Percentiles rank a stretch among this genome's conserved stretches.
Evolutionary conservation across 2,329 filamentous ascomycete species (phyloP).

Genomic region (Colletotrichum sp.): DNA sequence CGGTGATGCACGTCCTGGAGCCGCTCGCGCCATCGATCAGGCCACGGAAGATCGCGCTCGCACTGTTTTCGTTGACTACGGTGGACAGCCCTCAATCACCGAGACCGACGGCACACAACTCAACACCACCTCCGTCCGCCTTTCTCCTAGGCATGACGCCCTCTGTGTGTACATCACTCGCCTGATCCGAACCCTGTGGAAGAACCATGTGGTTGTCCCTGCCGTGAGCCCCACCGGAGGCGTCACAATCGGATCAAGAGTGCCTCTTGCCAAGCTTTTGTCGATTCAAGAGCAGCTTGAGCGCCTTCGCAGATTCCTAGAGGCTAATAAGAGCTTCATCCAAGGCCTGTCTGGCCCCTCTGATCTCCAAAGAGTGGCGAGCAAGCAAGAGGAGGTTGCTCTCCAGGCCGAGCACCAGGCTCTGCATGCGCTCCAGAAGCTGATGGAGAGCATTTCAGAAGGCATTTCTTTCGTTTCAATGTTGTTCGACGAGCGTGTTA

Average conservation of each 20-base stretch:
- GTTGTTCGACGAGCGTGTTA: conserved; percentile 90
- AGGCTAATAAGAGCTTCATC: conserved; percentile 88
- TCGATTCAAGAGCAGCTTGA: conserved; percentile 82
- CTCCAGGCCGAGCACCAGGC: conserved; percentile 94
- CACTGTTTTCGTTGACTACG: conserved; percentile 89
- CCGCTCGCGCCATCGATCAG: conserved; percentile 80
- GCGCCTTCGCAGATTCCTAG: conserved; percentile 80
- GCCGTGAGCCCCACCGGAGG: conserved; percentile 59
- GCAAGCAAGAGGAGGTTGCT: conserved; percentile 88
- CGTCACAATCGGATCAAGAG: conserved; percentile 68
- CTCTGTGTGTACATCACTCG: conserved; percentile 87
- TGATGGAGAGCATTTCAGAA: conserved; percentile 91
- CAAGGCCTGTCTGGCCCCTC: conserved; percentile 93
- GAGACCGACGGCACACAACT: conserved; percentile 76
- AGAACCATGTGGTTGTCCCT: conserved; percentile 71
- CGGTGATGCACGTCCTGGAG: conserved; percentile 73
- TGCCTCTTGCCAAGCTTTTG: conserved; percentile 72
- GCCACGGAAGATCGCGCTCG: conserved; percentile 85
- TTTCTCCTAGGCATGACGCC: conserved; percentile 89
- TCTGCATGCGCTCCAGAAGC: conserved; percentile 80
- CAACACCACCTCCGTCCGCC: conserved; percentile 80
- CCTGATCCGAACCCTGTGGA: conserved; percentile 90
- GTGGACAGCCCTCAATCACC: conserved; percentile 83
- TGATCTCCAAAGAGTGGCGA: conserved; percentile 77
- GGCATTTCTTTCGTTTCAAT: conserved; percentile 96